Percentiles rank a stretch among this genome's conserved stretches.
Conservation (phyloP, 1,284 basidiomycete genomes). For the Irpex rosettiformis region DNA sequence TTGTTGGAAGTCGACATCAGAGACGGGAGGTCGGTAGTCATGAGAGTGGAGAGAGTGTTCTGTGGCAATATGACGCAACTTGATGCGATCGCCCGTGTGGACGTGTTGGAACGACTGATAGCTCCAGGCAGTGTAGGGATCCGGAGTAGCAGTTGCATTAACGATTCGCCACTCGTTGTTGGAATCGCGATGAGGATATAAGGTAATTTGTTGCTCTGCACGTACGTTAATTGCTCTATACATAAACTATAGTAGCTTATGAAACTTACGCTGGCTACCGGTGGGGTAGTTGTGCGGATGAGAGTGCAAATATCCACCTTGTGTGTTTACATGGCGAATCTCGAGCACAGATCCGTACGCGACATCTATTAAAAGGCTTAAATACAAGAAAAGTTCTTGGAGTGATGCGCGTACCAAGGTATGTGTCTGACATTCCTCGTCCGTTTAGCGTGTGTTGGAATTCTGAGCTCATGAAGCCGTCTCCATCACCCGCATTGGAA, state of each 20-base stretch:
- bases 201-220: conserved; percentile 93
- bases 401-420: conserved; percentile 55
- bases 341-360: conserved; percentile 82
- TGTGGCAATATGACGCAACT: conserved; percentile 79
- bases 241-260: not conserved
- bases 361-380: conserved; percentile 71
- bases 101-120: conserved; percentile 62
- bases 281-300: conserved; percentile 87
- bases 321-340: conserved; percentile 91
- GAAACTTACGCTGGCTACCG: conserved; percentile 74
- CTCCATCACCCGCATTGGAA: conserved; percentile 89
- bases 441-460: conserved; percentile 97
- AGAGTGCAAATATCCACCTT: conserved; percentile 97
- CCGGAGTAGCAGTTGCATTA: conserved; percentile 57
- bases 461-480: conserved; percentile 98
- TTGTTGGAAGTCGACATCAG: conserved; percentile 98
- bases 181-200: conserved; percentile 92
- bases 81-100: conserved; percentile 70
- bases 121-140: conserved; percentile 54
- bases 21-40: conserved; percentile 92
- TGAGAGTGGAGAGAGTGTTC: conserved; percentile 93
- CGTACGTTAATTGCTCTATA: not conserved
- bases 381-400: conserved; percentile 5
- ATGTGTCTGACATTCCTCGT: conserved; percentile 90
- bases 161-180: conserved; percentile 91